phyloP scores from a whole-genome alignment of 352 stramenopile species.

The Pseudoperonospora humuli region DNA sequence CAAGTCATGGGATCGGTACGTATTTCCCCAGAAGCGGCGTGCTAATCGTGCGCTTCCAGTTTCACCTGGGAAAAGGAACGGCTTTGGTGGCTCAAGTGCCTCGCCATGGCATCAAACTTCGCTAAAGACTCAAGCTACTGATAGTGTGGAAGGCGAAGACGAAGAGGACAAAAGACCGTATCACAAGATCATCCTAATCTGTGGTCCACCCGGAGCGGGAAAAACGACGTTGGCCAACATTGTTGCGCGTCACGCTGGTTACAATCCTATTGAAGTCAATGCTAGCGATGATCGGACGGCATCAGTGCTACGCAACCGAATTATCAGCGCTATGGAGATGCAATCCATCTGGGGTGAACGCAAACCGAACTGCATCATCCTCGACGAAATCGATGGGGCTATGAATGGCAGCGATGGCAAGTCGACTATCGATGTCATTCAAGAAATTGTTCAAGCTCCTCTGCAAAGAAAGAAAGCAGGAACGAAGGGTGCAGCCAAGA shows the following conservation, averaged over 20 bases:
- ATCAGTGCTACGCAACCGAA: conserved; percentile 85
- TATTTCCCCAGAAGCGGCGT: conserved; percentile 82
- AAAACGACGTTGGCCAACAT: conserved; percentile 98
- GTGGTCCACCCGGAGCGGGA: conserved; percentile 87
- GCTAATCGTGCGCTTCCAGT: conserved; percentile 9
- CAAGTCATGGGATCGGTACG: conserved; percentile 93
- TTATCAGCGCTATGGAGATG: conserved; percentile 90
- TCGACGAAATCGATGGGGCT: conserved; percentile 97
- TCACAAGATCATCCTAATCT: conserved; percentile 92
- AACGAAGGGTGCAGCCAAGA: conserved; percentile 18
- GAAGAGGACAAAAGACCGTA: conserved; percentile 47
- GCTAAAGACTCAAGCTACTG: conserved; percentile 3
- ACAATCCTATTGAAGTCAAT: conserved; percentile 96
- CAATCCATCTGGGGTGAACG: conserved; percentile 81
- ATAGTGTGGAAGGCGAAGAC: conserved; percentile 17
- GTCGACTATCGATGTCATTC: conserved; percentile 85
- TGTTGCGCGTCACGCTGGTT: conserved; percentile 92
- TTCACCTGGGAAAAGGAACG: conserved; percentile 6
- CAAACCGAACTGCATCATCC: conserved; percentile 95
- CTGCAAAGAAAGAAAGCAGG: conserved; percentile 52
- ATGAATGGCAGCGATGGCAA: conserved; percentile 83
- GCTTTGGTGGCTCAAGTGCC: conserved; percentile 4
- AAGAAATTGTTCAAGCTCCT: conserved; percentile 88
- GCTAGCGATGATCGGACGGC: conserved; percentile 95
- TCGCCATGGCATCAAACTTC: conserved; percentile 8